Evolutionary conservation across 108 stramenopile species (phyloP), one percentile per base, ranked within the genome.

Genomic region (Pseudonitzschia multistriata): DNA sequence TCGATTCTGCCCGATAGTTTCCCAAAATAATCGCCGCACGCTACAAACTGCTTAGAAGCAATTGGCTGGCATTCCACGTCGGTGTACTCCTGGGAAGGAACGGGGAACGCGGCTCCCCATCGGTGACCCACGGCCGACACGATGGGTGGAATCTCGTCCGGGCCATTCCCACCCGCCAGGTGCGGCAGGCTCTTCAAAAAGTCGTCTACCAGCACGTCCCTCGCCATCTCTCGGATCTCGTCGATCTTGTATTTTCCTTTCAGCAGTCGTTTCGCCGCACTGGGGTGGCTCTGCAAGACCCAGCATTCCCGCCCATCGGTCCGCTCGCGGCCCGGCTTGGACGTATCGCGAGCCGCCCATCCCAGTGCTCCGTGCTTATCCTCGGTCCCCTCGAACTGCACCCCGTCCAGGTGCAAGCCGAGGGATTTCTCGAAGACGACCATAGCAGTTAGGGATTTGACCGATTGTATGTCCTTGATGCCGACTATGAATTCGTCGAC

Each of bases 21-120:
- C 39, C 78, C 78, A 22, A 79, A 74, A 57, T 79, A 79, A 61
- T 79, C 78, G 21, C 78, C 78, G 47, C 73, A 74, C 10, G 68
- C 78, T 21, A 74, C 69, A 39, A 74, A 74, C 15, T 29, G 31
- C 10, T 37, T 33, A 2, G 57, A 8, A 4, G 57, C 17, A 35
- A 59, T 59, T 13, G 29, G 22, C 36, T 70, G 40, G 47, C 48
- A 66, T 10, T 66, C 65, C 53, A 52, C 63, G 19, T 47, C 40
- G 24, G n/a, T 30, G 72, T 59, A 66, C 28, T 73, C 39, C 28
- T 60, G 15, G 11, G 33, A 10, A 42, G 42, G 67, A 24, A 59
- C 30, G 17, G 78, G 78, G 68, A 79, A 79, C 15, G 78, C 78
- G 17, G 73, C 73, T 27, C 62, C 60, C 78, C 78, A 79, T 3